These are phyloP conservation scores for Pyrus communis DNA, from an alignment of 306 rosid species.

Conservation along the genomic window DNA sequence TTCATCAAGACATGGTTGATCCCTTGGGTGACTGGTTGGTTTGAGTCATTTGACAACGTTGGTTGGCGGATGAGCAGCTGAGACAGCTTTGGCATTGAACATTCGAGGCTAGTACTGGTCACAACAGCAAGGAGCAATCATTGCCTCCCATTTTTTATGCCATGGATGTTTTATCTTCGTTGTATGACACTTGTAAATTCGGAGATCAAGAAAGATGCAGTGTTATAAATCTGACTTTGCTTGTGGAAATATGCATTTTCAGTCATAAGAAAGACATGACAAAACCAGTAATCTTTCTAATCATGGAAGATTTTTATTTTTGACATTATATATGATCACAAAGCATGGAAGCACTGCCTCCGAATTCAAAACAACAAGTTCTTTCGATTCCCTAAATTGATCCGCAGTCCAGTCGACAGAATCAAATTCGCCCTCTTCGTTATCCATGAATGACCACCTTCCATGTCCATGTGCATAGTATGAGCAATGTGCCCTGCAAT, in stretches of 20 bases:
- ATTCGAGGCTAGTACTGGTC: not conserved
- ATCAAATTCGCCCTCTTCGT: conserved; percentile 20
- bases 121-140: not conserved
- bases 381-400: not conserved
- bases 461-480: not conserved
- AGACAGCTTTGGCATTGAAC: not conserved
- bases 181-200: no score
- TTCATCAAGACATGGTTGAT: not conserved
- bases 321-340: conserved; percentile 16
- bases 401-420: conserved; percentile 6
- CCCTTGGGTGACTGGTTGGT: not conserved
- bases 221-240: no score
- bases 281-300: not conserved
- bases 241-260: no score
- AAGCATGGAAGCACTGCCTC: conserved; percentile 33
- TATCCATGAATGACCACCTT: not conserved
- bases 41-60: not conserved
- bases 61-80: not conserved
- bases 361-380: conserved; percentile 14
- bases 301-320: not conserved
- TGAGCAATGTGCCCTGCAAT: conserved; percentile 16
- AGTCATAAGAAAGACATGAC: no score
- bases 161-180: no score
- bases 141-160: no score
- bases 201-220: not conserved